phyloP scores from a whole-genome alignment of 306 rosid genomes.

The Luffa aegyptiaca region DNA sequence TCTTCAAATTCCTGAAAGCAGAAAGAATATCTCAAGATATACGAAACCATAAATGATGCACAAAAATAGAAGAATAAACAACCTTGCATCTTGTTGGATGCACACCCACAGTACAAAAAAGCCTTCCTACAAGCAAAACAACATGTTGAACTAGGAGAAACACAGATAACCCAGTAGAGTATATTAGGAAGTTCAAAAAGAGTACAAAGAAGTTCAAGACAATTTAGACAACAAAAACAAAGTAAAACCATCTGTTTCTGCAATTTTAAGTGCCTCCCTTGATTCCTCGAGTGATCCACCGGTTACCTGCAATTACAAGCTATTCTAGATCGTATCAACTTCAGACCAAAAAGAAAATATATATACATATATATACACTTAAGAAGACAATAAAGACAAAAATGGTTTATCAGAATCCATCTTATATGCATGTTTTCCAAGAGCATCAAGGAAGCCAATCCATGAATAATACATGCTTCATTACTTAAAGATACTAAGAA shows the following conservation, averaged over 20 bases:
- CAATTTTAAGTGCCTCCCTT: slow-evolving; percentile 78
- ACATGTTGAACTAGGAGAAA: slow-evolving; percentile 15
- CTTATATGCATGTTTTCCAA: neutral
- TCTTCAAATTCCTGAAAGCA: slow-evolving; percentile 76
- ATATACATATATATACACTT: neutral
- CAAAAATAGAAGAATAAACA: slow-evolving; percentile 9
- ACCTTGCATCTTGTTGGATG: slow-evolving; percentile 99
- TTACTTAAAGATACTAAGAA: neutral
- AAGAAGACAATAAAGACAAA: neutral
- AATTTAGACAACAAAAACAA: neutral
- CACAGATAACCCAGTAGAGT: slow-evolving; percentile 10
- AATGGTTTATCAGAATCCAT: neutral
- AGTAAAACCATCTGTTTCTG: slow-evolving; percentile 67
- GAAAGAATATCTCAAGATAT: neutral
- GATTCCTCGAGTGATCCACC: slow-evolving; percentile 97
- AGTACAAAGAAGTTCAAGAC: neutral
- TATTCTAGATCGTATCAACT: slow-evolving; percentile 2
- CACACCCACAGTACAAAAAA: slow-evolving; percentile 92
- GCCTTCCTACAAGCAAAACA: slow-evolving; percentile 48
- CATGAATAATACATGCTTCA: neutral
- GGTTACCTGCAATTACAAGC: slow-evolving; percentile 54
- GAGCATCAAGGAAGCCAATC: slow-evolving; percentile 1
- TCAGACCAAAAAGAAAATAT: neutral
- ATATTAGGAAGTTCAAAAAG: neutral
- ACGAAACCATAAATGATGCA: neutral